Base-by-base conservation (phyloP, 768 basidiomycete genomes). In the Dictyophora rubrovolvata region DNA sequence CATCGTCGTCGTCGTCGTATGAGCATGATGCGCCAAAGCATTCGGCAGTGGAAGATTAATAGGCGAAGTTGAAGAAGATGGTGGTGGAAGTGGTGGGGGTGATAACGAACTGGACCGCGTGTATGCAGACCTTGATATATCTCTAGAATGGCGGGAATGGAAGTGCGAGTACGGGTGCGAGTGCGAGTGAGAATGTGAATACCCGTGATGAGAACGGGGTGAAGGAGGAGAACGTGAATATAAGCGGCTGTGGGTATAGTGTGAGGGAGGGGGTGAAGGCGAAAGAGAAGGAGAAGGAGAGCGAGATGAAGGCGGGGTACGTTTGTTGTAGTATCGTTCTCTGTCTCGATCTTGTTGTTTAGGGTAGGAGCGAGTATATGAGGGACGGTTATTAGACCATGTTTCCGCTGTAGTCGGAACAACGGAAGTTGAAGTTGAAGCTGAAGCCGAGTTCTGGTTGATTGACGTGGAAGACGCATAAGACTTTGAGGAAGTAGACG, bases 1-100 rank as follows among this genome's bases (percentile, higher is more conserved):
- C n/a, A 9, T 14, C 4, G 12, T 42, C 5, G 42, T 42, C 88
- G 83, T 37, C 87, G 76, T 57, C 84, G 81, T n/a, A 59, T 87
- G 80, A 3, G 75, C 69, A 55, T 76, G 73, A 36, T 74, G 65
- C 46, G 74, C 60, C 34, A 72, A 62, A 23, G 68, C 63, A 37
- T 65, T 75, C 71, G 68, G 42, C 2, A 42, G 12, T 12, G n/a
- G 12, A 9, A n/a, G 12, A 42, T 42, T 12, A 12, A 42, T 42
- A 28, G 28, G 5, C 10, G 42, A 42, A 42, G 2, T 42, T 9
- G 42, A 42, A 14, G n/a, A n/a, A 3, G 42, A 9, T 12, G 42
- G 42, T 5, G 42, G 42, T 42, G 42, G 28, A 28, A 28, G 28
- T 28, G 28, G 42, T n/a, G 42, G 42, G 11, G 42, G 42, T 5